These are phyloP conservation scores for Bacidia gigantensis DNA, from an alignment of 495 filamentous ascomycete species.

Conservation along the genomic window DNA sequence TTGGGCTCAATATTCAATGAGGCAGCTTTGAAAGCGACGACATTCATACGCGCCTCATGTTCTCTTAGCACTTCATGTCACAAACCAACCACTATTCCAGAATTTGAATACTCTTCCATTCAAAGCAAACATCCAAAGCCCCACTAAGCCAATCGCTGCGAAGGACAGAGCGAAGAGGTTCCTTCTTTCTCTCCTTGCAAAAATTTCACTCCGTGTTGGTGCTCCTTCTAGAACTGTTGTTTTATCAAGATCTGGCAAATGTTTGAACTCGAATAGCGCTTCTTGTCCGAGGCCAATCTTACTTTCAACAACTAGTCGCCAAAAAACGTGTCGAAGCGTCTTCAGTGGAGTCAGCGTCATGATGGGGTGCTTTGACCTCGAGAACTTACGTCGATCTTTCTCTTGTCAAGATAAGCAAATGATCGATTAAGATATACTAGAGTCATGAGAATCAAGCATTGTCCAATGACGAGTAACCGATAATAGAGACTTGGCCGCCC, in stretches of 20 bases:
- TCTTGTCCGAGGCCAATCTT: constrained; percentile 44
- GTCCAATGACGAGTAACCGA: constrained; percentile 31
- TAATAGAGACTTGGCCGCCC: constrained; percentile 32
- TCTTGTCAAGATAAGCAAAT: constrained; percentile 43
- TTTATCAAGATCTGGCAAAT: constrained; percentile 36
- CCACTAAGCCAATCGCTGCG: neutral
- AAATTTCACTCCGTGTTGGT: too few species aligned
- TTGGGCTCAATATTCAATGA: too few species aligned
- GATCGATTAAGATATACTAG: constrained; percentile 24
- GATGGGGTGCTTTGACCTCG: constrained; percentile 5
- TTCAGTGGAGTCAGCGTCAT: too few species aligned
- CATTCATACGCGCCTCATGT: too few species aligned
- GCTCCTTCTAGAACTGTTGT: constrained; percentile 9
- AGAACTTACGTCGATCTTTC: constrained; percentile 41
- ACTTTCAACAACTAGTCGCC: constrained; percentile 38
- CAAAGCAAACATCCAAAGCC: too few species aligned
- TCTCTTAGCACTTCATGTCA: too few species aligned
- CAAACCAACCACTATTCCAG: too few species aligned
- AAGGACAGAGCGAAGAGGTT: neutral
- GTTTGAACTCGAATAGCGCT: constrained; percentile 49
- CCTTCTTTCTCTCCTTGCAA: neutral
- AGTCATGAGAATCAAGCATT: constrained; percentile 32
- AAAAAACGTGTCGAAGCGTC: constrained; percentile 39
- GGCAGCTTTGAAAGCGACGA: too few species aligned
- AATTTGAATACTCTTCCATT: too few species aligned